Evolutionary conservation across 2,329 filamentous ascomycete species (phyloP), one percentile per base, ranked within the genome.

Genomic region (Nigrospora osmanthi): DNA sequence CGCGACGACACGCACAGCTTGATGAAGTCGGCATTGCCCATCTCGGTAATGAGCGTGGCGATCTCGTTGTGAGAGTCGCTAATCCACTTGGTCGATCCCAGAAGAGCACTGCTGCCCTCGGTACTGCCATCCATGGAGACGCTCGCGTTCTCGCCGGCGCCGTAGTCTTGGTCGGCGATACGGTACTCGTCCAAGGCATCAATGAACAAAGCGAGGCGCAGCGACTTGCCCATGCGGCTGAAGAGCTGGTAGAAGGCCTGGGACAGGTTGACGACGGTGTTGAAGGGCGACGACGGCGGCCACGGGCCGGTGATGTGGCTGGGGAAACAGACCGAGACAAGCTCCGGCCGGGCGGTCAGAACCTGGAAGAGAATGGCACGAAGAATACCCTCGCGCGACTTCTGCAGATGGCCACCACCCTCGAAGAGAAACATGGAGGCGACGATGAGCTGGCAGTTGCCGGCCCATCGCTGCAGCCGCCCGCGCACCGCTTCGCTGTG

Each of bases 101-200:
- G 57, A 11, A 51, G 50, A 32, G 58, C 55, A 31, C 59, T 56
- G 3, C 57, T 55, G 5, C 50, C 47, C 28, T 58, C 56, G 35
- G 51, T 55, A 17, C 37, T 38, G 37, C 16, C 15, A 17, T 17
- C 15, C 13, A 38, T 14, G 14, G 34, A 35, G 6, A 50, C 52
- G 19, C 57, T 54, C 40, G 59, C 58, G 33, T 58, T 55, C 41
- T 59, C 58, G 33, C 57, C 58, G 19, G 56, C 55, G 34, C 34
- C 34, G 34, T 35, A 35, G 34, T 35, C 34, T 16, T 35, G 34
- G 28, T 59, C 58, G 54, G 58, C 57, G 35, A 59, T 57, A 15
- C 58, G 57, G 37, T 61, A 61, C 39, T 61, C 58, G 35, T 61
- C 58, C 28, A 60, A 52, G 4, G 50, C 58, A 32, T 61, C 58